Base-by-base conservation (phyloP, 331 rosid genomes). In the Malus hybrid region DNA sequence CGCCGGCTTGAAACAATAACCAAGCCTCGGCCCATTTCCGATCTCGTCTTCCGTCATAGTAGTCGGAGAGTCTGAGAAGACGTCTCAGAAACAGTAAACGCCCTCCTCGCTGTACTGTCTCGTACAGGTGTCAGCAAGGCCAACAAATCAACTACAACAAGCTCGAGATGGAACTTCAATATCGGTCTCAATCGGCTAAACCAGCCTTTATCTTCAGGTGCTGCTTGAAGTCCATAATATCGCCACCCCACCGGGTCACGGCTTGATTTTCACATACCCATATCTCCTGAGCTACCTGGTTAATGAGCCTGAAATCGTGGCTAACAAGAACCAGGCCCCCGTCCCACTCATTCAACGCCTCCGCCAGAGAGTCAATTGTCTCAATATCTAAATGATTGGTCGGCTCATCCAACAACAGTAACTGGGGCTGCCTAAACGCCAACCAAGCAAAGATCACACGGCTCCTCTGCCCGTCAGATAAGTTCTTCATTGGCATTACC, bases 281-380 rank as follows among this genome's bases (percentile, higher is more conserved):
- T 64, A 95, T 95, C 82, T 95, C 98, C 75, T 89, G 79, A 52
- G 99, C 99, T 3, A 95, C 98, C 80, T 95, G 99, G 85, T 95
- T 95, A 65, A 95, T 95, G 81, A 95, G 98, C 88, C 99, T 90
- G 82, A 95, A 95, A 75, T 95, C 99, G 61, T 95, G 99, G 79
- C 99, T 95, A 61, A 95, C 98, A 65, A 95, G 98, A 65, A 95
- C 99, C 87, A 95, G 0, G 15, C 99, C 99, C 62, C 99, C 99
- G 71, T 95, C 99, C 99, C 99, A 92, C 84, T 95, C 99, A 61
- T 95, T 95, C 88, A 95, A 69, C 29, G 99, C 99, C 77, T 92
- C 99, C 0, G 99, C 99, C 83, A 95, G 75, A 0, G 99, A 95
- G 83, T 95, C 99, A 1, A 95, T 95, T 31, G 98, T 95, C 85